phyloP scores from a whole-genome alignment of 768 basidiomycete species.

The Hemileccinum impolitum region DNA sequence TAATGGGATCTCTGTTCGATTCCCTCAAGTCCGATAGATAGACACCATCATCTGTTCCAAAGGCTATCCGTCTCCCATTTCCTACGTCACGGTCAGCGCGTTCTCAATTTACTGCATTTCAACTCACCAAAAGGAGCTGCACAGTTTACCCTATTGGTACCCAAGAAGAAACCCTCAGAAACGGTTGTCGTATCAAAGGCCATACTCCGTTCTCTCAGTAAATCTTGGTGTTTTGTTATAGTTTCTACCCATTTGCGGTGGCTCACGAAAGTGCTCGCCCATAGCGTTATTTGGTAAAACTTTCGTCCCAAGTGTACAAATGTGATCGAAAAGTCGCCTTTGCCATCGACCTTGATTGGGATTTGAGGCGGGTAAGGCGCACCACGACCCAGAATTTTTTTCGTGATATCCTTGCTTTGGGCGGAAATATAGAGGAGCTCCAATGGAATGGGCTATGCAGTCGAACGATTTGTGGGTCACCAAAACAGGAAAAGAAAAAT shows the following conservation, averaged over 20 bases:
- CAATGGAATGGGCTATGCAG: slow-evolving; percentile 83
- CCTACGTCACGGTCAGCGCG: slow-evolving; percentile 41
- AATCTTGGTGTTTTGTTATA: slow-evolving; percentile 86
- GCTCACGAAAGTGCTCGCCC: slow-evolving; percentile 80
- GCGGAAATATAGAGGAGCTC: slow-evolving; percentile 85
- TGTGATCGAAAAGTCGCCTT: slow-evolving; percentile 88
- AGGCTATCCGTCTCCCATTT: slow-evolving; percentile 80
- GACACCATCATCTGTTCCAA: slow-evolving; percentile 97
- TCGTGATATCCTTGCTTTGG: slow-evolving; percentile 45
- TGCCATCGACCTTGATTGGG: slow-evolving; percentile 55
- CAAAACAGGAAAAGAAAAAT: slow-evolving; percentile 1
- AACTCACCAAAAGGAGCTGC: slow-evolving; percentile 84
- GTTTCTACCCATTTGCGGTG: slow-evolving; percentile 94
- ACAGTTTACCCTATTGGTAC: slow-evolving; percentile 86
- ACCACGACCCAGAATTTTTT: slow-evolving; percentile 39
- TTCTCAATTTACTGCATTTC: not conserved
- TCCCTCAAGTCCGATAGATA: slow-evolving; percentile 89
- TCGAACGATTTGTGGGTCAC: slow-evolving; percentile 3
- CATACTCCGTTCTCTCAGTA: slow-evolving; percentile 76
- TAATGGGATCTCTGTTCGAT: slow-evolving; percentile 74
- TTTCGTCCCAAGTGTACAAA: slow-evolving; percentile 93
- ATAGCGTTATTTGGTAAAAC: slow-evolving; percentile 87
- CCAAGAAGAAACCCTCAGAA: slow-evolving; percentile 85
- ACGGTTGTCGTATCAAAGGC: slow-evolving; percentile 84
- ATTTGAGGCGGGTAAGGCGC: slow-evolving; percentile 45